Evolutionary conservation across 2,329 filamentous ascomycete genomes (phyloP).

Genomic region (Rhynchosporium agropyri): DNA sequence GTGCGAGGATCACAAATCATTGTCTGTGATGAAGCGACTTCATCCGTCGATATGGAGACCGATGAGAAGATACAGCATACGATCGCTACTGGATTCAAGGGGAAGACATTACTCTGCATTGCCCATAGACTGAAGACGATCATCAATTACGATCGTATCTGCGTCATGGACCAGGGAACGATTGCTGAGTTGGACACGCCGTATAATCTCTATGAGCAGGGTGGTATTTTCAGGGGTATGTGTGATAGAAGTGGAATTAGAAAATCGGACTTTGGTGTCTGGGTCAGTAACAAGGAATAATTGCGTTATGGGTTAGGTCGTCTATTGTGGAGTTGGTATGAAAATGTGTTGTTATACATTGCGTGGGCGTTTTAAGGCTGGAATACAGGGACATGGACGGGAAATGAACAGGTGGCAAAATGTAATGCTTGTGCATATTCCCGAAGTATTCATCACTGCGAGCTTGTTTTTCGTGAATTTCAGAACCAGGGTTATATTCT

Average conservation of each 20-base stretch:
- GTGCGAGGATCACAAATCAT: conserved; percentile 90
- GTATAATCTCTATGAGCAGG: conserved; percentile 68
- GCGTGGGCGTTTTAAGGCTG: background rate
- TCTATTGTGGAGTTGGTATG: background rate
- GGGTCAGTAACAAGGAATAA: background rate
- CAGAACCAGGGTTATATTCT: too few species aligned
- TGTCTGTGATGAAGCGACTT: conserved; percentile 95
- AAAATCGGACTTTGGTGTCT: conserved; percentile 38
- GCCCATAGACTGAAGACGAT: conserved; percentile 92
- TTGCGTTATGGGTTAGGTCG: background rate
- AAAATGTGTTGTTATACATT: background rate
- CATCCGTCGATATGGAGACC: conserved; percentile 91
- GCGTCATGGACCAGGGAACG: conserved; percentile 87
- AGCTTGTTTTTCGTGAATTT: too few species aligned
- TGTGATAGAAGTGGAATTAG: conserved; percentile 62
- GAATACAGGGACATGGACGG: background rate
- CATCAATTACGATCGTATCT: conserved; percentile 91
- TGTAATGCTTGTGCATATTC: too few species aligned
- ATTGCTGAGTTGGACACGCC: conserved; percentile 89
- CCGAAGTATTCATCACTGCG: too few species aligned
- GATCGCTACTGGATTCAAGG: conserved; percentile 81
- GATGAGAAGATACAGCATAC: conserved; percentile 93
- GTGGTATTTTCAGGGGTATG: conserved; percentile 76
- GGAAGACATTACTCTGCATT: conserved; percentile 88
- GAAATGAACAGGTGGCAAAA: background rate